Evolutionary conservation across 177 flowering plant species (phyloP), one percentile per base, ranked within the genome.

Genomic region (Telopea speciosissima): DNA sequence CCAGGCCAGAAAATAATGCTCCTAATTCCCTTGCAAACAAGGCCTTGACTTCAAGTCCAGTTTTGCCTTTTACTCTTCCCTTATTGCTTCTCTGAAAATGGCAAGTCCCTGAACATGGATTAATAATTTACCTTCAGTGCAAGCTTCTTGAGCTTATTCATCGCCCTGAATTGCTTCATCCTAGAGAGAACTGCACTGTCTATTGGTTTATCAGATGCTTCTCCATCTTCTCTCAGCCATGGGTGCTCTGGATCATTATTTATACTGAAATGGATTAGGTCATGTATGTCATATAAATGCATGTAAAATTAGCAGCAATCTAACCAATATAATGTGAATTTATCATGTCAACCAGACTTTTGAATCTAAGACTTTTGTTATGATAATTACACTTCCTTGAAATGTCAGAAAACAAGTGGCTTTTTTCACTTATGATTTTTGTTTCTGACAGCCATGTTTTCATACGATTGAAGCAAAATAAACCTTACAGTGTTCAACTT

Each of bases 101-200:
- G 40, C 3, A 6, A 33, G 40, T 3, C 40, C 40, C 40, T 33
- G 40, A 33, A 33, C 6, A 45, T 45, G 12, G 54, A 13, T 45
- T 45, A 1, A 45, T 19, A 74, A 24, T 49, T 9, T 49, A 78
- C 98, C 93, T 90, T 92, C 44, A 94, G 72, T n/a, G 99, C 99
- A 67, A 94, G 90, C 77, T 94, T 84, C 78, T 94, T 94, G 70
- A 94, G 87, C 78, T 94, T 90, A 85, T 94, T 94, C 99, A 94
- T 94, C 17, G 91, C 97, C 81, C 97, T 83, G 81, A 92, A 94
- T 71, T 94, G 99, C 85, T 94, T 94, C 97, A 92, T 87, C 79
- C 97, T 84, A 12, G 89, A 79, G 62, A 94, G 93, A n/a, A 92
- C 99, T 12, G 97, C 99, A 82, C 89, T 88, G 75, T 94, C 97